phyloP scores from a whole-genome alignment of 495 filamentous ascomycete species.

The Recurvomyces mirabilis region DNA sequence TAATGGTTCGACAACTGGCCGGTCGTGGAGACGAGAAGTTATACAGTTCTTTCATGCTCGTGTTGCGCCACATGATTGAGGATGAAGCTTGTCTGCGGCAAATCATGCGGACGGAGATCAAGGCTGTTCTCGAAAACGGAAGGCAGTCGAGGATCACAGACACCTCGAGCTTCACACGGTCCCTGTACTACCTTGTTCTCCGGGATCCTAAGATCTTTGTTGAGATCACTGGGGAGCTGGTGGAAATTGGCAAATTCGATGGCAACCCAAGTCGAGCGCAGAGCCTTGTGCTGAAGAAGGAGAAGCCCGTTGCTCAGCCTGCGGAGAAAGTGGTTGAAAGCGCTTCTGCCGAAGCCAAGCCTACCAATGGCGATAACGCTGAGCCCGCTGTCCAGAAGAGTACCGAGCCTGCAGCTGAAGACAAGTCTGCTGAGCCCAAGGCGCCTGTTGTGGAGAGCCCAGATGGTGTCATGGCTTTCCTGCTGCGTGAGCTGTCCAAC shows the following conservation, averaged over 20 bases:
- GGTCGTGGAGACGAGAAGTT: conserved; percentile 63
- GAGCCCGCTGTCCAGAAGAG: conserved; percentile 22
- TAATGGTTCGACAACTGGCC: conserved; percentile 86
- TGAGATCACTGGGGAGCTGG: conserved; percentile 75
- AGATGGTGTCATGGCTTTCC: conserved; percentile 90
- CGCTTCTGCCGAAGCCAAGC: conserved; percentile 1
- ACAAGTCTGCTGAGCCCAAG: conserved; percentile 58
- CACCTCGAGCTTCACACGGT: conserved; percentile 57
- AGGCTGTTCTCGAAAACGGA: conserved; percentile 48
- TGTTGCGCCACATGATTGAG: conserved; percentile 86
- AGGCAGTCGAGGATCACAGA: conserved; percentile 57
- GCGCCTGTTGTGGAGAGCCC: conserved; percentile 81
- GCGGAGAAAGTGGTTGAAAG: too few relatives aligned
- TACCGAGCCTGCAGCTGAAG: conserved; percentile 28
- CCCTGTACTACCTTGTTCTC: conserved; percentile 70
- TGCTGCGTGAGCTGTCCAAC: conserved; percentile 84
- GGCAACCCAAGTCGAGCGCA: conserved; percentile 43
- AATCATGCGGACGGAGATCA: conserved; percentile 87
- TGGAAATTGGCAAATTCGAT: conserved; percentile 57
- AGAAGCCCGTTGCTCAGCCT: conserved; percentile 34
- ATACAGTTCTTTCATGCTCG: conserved; percentile 70
- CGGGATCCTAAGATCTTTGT: conserved; percentile 81
- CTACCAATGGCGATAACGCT: conserved; percentile 21
- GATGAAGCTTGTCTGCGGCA: conserved; percentile 84
- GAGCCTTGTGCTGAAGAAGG: conserved; percentile 47